Conservation (phyloP, 192 early-diverging fungal genomes). For the Umbelopsis isabellina region DNA sequence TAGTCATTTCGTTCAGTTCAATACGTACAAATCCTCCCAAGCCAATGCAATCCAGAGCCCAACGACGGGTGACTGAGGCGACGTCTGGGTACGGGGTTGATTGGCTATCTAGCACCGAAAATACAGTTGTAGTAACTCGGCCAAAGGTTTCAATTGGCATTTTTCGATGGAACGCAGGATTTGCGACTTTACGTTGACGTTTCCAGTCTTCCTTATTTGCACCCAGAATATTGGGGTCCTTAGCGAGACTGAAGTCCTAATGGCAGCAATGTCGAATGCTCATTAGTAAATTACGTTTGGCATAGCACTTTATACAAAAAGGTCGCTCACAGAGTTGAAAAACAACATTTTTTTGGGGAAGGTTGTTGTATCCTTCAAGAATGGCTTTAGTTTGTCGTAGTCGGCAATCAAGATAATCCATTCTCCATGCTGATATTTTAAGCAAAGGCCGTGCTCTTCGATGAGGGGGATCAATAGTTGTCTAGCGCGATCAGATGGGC, state of each 20-base stretch:
- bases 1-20: too few relatives aligned
- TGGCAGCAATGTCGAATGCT: background rate
- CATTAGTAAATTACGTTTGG: background rate
- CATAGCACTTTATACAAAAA: background rate
- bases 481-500: slow-evolving; percentile 7
- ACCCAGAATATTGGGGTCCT: background rate
- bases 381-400: background rate
- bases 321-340: background rate
- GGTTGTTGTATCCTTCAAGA: background rate
- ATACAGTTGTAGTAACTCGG: background rate
- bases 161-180: slow-evolving; percentile 36
- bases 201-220: slow-evolving; percentile 10
- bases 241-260: background rate
- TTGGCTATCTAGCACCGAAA: background rate
- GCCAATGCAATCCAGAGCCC: slow-evolving; percentile 62
- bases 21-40: slow-evolving; percentile 47
- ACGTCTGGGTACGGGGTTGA: background rate
- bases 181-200: slow-evolving; percentile 24
- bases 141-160: slow-evolving; percentile 34
- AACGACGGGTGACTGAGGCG: slow-evolving; percentile 18
- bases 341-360: background rate
- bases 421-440: background rate
- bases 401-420: background rate
- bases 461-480: background rate
- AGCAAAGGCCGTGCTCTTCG: slow-evolving; percentile 6